Percentiles rank a stretch among this genome's conserved stretches.
These are phyloP conservation scores for Hypoxylon sp. DNA, from an alignment of 2,329 filamentous ascomycete genomes.

Conservation along the genomic window DNA sequence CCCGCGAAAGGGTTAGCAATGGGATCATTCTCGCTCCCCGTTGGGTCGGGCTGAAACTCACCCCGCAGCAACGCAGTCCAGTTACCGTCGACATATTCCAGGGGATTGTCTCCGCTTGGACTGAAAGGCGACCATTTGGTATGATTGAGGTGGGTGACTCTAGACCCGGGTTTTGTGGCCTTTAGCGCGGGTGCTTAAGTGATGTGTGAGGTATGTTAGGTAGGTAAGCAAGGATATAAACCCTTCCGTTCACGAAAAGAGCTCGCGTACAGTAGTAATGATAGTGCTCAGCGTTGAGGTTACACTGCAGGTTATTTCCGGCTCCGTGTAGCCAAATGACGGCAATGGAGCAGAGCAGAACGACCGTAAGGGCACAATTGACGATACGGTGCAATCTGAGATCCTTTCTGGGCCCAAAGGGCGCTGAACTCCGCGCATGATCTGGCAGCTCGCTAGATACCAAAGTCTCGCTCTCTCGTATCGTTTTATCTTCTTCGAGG, in stretches of 20 bases:
- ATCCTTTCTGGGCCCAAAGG: background rate
- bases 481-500: background rate
- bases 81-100: conserved; percentile 11
- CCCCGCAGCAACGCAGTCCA: conserved; percentile 7
- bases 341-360: conserved; percentile 7
- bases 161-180: conserved; percentile 12
- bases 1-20: background rate
- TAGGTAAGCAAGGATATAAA: background rate
- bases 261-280: conserved; percentile 19
- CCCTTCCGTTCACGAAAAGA: background rate
- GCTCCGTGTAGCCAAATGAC: background rate
- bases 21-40: background rate
- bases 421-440: background rate
- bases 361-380: conserved; percentile 1
- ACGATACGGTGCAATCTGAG: background rate
- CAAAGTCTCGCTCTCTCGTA: background rate
- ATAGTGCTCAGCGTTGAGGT: background rate
- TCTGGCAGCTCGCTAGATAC: background rate
- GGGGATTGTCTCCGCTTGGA: background rate
- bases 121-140: conserved; percentile 17
- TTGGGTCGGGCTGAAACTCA: background rate
- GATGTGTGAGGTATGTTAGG: too few relatives aligned
- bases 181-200: conserved; percentile 13
- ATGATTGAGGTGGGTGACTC: conserved; percentile 4
- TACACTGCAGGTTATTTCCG: background rate